These are phyloP conservation scores for Yamadazyma ubonensis DNA, from an alignment of 805 yeast species.

Conservation along the genomic window DNA sequence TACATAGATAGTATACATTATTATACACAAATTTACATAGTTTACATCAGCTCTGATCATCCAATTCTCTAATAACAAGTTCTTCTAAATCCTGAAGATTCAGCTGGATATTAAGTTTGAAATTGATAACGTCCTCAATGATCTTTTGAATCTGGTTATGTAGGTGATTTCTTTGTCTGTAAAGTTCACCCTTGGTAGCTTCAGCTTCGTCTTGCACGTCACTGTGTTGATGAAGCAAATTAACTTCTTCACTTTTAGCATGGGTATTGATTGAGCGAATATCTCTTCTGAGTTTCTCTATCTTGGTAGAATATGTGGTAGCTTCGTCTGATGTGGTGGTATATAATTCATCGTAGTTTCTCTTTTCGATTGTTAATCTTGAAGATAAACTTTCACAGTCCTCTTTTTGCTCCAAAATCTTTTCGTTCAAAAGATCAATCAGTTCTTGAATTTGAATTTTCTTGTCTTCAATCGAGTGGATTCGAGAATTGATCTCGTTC, in stretches of 20 bases:
- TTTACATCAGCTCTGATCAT: slow-evolving; percentile 12
- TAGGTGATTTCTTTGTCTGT: slow-evolving; percentile 46
- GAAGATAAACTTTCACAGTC: slow-evolving; percentile 57
- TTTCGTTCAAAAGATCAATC: slow-evolving; percentile 55
- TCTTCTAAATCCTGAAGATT: slow-evolving; percentile 59
- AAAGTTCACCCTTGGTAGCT: slow-evolving; percentile 47
- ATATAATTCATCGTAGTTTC: slow-evolving; percentile 54
- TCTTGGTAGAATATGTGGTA: slow-evolving; percentile 56
- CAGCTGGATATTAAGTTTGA: slow-evolving; percentile 66
- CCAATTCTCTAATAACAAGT: slow-evolving; percentile 31
- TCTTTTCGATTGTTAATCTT: slow-evolving; percentile 49
- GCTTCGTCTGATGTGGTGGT: slow-evolving; percentile 54
- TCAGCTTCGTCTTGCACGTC: slow-evolving; percentile 53
- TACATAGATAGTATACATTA: slow-evolving; percentile 13
- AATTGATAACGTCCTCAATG: slow-evolving; percentile 58
- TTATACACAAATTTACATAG: slow-evolving; percentile 6
- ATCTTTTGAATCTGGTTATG: slow-evolving; percentile 55
- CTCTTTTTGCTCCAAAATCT: slow-evolving; percentile 56
- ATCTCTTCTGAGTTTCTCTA: slow-evolving; percentile 62
- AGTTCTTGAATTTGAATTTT: slow-evolving; percentile 56
- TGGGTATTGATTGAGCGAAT: slow-evolving; percentile 47
- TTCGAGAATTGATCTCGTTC: slow-evolving; percentile 38
- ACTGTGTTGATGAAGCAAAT: slow-evolving; percentile 46
- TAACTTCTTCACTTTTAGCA: slow-evolving; percentile 49
- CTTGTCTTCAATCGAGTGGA: slow-evolving; percentile 56